A percentile compares a stretch with the other conserved stretches of the same genome.
phyloP scores from a whole-genome alignment of 768 basidiomycete species.

The Amanita pseudoporphyria region DNA sequence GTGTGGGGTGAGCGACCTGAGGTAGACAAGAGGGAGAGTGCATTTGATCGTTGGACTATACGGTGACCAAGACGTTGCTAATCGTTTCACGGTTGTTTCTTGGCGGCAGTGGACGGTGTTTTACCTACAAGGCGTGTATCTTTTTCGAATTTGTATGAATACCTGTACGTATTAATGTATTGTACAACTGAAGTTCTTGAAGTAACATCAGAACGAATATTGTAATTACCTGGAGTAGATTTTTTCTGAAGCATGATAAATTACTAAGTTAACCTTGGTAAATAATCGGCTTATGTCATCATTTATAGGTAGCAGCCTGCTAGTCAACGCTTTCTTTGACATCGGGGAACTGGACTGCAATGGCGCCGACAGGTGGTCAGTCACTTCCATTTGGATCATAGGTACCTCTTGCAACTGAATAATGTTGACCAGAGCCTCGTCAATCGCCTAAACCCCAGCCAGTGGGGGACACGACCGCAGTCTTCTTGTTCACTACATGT shows the following conservation, averaged over 20 bases:
- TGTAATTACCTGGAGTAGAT: too few relatives aligned
- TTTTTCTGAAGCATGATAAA: too few relatives aligned
- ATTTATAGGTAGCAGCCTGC: too few relatives aligned
- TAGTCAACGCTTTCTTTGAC: too few relatives aligned
- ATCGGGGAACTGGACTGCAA: neutral
- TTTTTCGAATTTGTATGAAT: neutral
- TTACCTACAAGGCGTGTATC: neutral
- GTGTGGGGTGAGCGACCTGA: conserved; percentile 39
- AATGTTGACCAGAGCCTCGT: conserved; percentile 39
- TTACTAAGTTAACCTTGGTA: too few relatives aligned
- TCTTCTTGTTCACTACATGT: conserved; percentile 50
- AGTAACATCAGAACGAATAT: neutral
- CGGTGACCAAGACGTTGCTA: conserved; percentile 20
- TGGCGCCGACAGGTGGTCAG: conserved; percentile 9
- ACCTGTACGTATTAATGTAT: neutral
- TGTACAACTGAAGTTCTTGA: neutral
- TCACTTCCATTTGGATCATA: neutral
- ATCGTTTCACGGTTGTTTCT: neutral
- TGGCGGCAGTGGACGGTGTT: neutral
- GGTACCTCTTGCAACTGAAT: neutral
- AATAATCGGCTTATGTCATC: neutral
- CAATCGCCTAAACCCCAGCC: conserved; percentile 55
- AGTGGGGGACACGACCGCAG: conserved; percentile 42
- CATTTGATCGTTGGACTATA: conserved; percentile 37
- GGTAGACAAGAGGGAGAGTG: conserved; percentile 26